A percentile compares a stretch with the other conserved stretches of the same genome.
These are phyloP conservation scores for Pleurotus tuber-regium DNA, from an alignment of 768 basidiomycete species.

Conservation along the genomic window DNA sequence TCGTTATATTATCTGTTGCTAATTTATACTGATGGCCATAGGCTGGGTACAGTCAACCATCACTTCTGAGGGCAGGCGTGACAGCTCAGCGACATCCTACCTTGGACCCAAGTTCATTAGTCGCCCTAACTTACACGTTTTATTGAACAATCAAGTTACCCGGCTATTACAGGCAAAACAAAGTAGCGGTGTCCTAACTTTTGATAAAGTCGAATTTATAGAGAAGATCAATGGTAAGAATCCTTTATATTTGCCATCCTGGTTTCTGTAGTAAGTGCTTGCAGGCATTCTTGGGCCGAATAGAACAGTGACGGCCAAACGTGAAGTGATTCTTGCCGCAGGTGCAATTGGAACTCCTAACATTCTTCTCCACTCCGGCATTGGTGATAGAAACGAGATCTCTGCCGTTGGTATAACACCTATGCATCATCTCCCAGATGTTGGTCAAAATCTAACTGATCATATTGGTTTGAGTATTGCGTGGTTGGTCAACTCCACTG, in stretches of 20 bases:
- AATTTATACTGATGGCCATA: not conserved
- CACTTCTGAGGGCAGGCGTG: conserved; percentile 14
- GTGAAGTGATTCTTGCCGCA: conserved; percentile 29
- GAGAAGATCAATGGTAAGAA: conserved; percentile 7
- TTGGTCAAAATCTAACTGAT: conserved; percentile 26
- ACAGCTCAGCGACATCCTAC: conserved; percentile 24
- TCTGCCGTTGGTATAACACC: conserved; percentile 12
- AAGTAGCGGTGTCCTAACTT: conserved; percentile 1
- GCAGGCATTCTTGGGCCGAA: not conserved
- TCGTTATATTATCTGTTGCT: not conserved
- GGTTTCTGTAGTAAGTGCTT: too few relatives aligned
- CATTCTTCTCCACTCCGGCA: conserved; percentile 23
- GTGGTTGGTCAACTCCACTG: conserved; percentile 12
- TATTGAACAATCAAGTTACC: conserved; percentile 18
- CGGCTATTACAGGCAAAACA: conserved; percentile 6
- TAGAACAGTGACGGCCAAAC: conserved; percentile 10
- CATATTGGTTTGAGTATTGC: conserved; percentile 11
- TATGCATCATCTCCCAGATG: conserved; percentile 19
- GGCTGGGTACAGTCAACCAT: conserved; percentile 21
- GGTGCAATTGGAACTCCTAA: conserved; percentile 26
- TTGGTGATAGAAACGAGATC: conserved; percentile 18
- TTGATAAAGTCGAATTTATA: conserved; percentile 20
- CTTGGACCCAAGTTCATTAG: conserved; percentile 18
- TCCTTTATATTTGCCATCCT: too few relatives aligned
- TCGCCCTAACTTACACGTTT: conserved; percentile 24